These are phyloP conservation scores for Lactarius psammicola DNA, from an alignment of 768 basidiomycete species.

Conservation along the genomic window DNA sequence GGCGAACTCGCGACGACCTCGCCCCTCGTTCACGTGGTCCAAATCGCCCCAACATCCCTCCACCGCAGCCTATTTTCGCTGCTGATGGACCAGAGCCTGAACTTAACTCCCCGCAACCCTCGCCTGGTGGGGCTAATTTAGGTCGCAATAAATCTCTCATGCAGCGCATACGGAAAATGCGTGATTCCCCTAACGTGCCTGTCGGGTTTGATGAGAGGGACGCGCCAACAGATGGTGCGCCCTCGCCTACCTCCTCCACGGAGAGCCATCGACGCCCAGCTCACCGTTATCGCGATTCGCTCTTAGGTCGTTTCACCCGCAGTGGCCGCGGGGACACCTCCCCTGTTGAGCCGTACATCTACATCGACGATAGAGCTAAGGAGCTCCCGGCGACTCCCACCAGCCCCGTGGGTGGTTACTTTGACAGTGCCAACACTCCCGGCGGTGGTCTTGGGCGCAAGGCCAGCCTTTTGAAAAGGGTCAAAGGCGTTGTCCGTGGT, in stretches of 20 bases:
- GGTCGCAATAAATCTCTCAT: constrained; percentile 82
- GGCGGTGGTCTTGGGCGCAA: constrained; percentile 26
- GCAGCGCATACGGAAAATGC: constrained; percentile 87
- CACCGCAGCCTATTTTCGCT: constrained; percentile 80
- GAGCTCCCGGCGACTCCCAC: constrained; percentile 47
- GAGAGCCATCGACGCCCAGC: constrained; percentile 50
- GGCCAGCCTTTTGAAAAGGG: constrained; percentile 28
- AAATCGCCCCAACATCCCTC: constrained; percentile 62
- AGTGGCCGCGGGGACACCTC: constrained; percentile 40
- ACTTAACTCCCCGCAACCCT: constrained; percentile 40
- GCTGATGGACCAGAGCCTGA: constrained; percentile 31
- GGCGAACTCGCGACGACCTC: constrained; percentile 46
- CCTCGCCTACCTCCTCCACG: constrained; percentile 46
- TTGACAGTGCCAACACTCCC: constrained; percentile 10
- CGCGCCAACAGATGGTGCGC: constrained; percentile 41
- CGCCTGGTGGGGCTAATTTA: constrained; percentile 46
- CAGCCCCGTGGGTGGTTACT: constrained; percentile 27
- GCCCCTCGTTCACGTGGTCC: constrained; percentile 34
- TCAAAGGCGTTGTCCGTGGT: constrained; percentile 27
- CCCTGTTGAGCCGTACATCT: constrained; percentile 59
- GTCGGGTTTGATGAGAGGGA: constrained; percentile 44
- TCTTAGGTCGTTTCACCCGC: constrained; percentile 68
- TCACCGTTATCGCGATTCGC: constrained; percentile 71
- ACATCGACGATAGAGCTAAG: constrained; percentile 63
- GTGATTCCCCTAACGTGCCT: constrained; percentile 81